Evolutionary conservation across 1,284 basidiomycete species (phyloP), one percentile per base, ranked within the genome.

Genomic region (Coniferiporia weirii): DNA sequence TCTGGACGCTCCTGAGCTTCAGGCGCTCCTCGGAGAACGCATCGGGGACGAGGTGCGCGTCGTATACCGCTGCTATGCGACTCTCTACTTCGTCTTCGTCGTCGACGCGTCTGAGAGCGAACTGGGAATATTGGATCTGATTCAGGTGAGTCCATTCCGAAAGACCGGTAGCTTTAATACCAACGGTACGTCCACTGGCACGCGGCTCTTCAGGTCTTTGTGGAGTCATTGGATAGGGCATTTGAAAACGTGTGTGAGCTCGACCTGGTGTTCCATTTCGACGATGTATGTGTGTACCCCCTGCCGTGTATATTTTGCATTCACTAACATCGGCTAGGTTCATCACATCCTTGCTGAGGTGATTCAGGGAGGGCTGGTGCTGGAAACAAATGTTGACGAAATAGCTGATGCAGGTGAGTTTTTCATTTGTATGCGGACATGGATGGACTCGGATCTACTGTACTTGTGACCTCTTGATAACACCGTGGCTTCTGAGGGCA

Each of bases 221-320:
- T 99, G 51, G 97, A 99, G 75, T 89, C 92, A 0, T 79, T 99
- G 32, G 97, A 99, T 71, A 80, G 93, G 49, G 88, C 93, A 22
- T 99, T 99, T 69, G 95, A 98, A 76, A 98, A 98, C 68, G 97
- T 99, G 0, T 99, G 97, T 76, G 97, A 99, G 74, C 79, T 99
- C 49, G 97, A 99, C 71, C 80, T 99, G 27, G 96, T 99, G 60
- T 99, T 99, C 73, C 94, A 98, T 74, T 99, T 98, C 68, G 96
- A 99, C 71, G 93, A 98, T 78, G 95, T 94, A 62, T 45, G 79
- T 43, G 15, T 12, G 27, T 27, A 27, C 27, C 27, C 27, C 9
- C 38, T 40, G 38, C 15, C 38, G 38, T 10, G 38, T 15, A 40
- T 15, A 40, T 40, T 2, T 40, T 10, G 38, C 3, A 15, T 12